Base-by-base conservation (phyloP, 768 basidiomycete species). In the Russula foetens region DNA sequence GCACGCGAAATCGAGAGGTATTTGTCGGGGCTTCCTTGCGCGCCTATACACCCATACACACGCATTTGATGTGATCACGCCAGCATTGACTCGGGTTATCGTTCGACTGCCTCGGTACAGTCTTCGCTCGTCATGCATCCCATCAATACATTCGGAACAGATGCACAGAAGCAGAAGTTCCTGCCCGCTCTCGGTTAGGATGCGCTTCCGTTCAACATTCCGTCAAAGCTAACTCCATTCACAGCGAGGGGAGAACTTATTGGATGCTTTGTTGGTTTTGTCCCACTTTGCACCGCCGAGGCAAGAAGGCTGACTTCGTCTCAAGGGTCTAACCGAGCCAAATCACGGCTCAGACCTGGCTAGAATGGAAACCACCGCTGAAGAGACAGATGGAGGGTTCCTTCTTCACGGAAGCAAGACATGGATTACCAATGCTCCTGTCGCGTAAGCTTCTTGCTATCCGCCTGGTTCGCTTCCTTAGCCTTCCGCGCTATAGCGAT, bases 121-220 rank as follows among this genome's bases (percentile, higher is more conserved):
- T 92, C 90, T 0, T 95, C 92, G 21, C 82, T 99, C 28, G 92
- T 96, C 14, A 99, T 99, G 95, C 92, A 96, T 69, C 94, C 87
- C 9, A 90, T 92, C 66, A 75, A 89, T 69, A 85, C 89, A 68
- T 98, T 94, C 71, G 96, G 96, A 2, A 83, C 86, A 0, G 86
- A 93, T 33, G 84, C 82, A 33, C 93, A 98, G 74, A 95, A 94
- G 75, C 88, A 92, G 67, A 88, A 86, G 67, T 99, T 87, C 69
- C 80, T 99, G 4, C 95, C 94, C 50, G 76, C 82, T 21, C 78
- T 98, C 45, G 93, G 90, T 83, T 66, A 63, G 75, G 66, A 2
- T 63, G 46, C 29, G 4, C 12, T 29, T 24, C 26, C 7, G n/a
- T 39, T 15, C 33, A 4, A 12, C 12, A 14, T 44, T 33, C 11